A percentile compares a stretch with the other conserved stretches of the same genome.
phyloP scores from a whole-genome alignment of 2,329 filamentous ascomycete species.

The Tothia fuscella region DNA sequence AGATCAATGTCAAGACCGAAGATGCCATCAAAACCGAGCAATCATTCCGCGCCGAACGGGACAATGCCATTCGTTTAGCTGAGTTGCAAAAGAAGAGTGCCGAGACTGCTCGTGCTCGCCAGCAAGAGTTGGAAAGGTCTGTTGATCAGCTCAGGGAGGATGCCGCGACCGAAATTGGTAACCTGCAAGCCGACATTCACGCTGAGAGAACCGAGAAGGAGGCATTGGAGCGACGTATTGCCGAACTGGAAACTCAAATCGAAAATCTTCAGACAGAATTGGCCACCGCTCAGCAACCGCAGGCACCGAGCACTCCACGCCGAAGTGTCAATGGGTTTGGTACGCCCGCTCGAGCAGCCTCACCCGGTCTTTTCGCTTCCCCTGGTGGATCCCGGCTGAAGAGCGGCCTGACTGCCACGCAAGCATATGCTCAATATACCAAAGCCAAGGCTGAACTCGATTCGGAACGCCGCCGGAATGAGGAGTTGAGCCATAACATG shows the following conservation, averaged over 20 bases:
- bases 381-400: slow-evolving; percentile 37
- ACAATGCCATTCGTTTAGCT: slow-evolving; percentile 67
- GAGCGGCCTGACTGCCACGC: slow-evolving; percentile 46
- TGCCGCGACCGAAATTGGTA: slow-evolving; percentile 44
- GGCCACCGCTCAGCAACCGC: slow-evolving; percentile 27
- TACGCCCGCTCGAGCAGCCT: slow-evolving; percentile 39
- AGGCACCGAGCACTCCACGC: slow-evolving; percentile 36
- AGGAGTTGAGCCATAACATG: slow-evolving; percentile 62
- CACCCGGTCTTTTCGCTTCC: slow-evolving; percentile 37
- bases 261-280: slow-evolving; percentile 47
- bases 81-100: slow-evolving; percentile 70
- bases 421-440: slow-evolving; percentile 51
- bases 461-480: slow-evolving; percentile 60
- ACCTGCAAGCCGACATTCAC: slow-evolving; percentile 37
- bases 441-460: slow-evolving; percentile 59
- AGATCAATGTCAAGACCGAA: slow-evolving; percentile 77
- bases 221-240: slow-evolving; percentile 48
- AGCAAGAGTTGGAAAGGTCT: slow-evolving; percentile 55
- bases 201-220: slow-evolving; percentile 46
- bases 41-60: slow-evolving; percentile 75
- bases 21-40: slow-evolving; percentile 72
- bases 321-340: slow-evolving; percentile 20
- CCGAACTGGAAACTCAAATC: slow-evolving; percentile 52
- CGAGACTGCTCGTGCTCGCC: slow-evolving; percentile 56
- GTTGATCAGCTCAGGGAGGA: slow-evolving; percentile 55